phyloP scores from a whole-genome alignment of 148 eudicot species.

The Polygonum maritimum region DNA sequence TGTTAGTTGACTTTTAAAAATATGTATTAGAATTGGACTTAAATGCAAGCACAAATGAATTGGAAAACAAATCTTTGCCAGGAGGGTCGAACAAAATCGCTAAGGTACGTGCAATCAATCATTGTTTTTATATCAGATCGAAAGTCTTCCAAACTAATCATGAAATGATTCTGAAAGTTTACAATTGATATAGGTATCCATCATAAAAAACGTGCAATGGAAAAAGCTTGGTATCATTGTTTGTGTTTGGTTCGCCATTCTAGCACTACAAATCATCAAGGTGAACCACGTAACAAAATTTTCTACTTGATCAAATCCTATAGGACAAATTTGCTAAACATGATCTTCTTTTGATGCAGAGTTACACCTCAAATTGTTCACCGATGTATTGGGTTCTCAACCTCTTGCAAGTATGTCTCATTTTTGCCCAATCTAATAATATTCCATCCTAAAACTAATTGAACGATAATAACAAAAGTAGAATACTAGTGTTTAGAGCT shows the following conservation, averaged over 20 bases:
- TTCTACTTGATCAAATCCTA: neutral
- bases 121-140: neutral
- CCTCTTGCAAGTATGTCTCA: slow-evolving; percentile 39
- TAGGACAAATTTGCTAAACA: neutral
- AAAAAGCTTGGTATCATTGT: slow-evolving; percentile 29
- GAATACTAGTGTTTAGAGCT: too few relatives aligned
- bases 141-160: neutral
- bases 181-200: neutral
- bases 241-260: slow-evolving; percentile 42
- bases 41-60: neutral
- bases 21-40: neutral
- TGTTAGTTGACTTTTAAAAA: too few relatives aligned
- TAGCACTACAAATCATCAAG: slow-evolving; percentile 36
- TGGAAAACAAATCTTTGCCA: slow-evolving; percentile 4
- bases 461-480: too few relatives aligned
- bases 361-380: slow-evolving; percentile 39
- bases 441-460: too few relatives aligned
- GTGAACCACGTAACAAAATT: slow-evolving; percentile 8
- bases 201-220: slow-evolving; percentile 42
- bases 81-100: neutral
- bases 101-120: neutral
- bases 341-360: slow-evolving; percentile 24
- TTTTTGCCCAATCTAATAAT: neutral
- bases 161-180: neutral
- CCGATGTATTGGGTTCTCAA: slow-evolving; percentile 35